Evolutionary conservation across 2,329 filamentous ascomycete species (phyloP).

Genomic region (Fusarium tjaetaba): DNA sequence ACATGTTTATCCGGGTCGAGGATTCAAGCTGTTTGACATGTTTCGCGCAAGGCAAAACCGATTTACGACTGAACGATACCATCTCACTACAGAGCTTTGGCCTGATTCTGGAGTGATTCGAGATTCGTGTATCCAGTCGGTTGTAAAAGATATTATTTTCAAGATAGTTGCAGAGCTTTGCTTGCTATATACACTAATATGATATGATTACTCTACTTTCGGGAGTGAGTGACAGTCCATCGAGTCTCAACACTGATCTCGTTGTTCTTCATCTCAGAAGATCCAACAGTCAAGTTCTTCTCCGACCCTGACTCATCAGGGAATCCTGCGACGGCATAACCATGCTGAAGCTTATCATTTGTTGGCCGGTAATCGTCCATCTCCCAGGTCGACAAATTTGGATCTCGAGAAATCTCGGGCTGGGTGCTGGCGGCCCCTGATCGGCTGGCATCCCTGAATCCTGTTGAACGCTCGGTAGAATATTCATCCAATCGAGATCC

Average conservation of each 20-base stretch:
- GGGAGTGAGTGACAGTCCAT: constrained; percentile 37
- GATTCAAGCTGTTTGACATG: not conserved
- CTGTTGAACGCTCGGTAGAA: constrained; percentile 32
- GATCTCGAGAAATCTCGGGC: not conserved
- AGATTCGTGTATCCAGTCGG: not conserved
- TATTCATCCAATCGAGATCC: constrained; percentile 45
- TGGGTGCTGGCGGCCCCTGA: constrained; percentile 24
- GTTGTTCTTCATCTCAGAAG: constrained; percentile 3
- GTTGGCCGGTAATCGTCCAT: constrained; percentile 37
- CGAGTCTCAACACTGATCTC: constrained; percentile 40
- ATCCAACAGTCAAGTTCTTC: constrained; percentile 36
- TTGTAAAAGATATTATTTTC: not conserved
- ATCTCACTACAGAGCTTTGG: no score
- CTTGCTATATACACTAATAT: not conserved
- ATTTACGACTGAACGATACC: not conserved
- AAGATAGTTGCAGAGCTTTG: not conserved
- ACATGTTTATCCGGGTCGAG: not conserved
- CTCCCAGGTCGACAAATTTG: constrained; percentile 37
- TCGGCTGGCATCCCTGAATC: constrained; percentile 34
- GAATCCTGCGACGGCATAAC: constrained; percentile 15
- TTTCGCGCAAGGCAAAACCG: fast-evolving
- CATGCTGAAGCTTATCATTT: constrained; percentile 19
- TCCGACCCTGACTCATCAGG: constrained; percentile 40
- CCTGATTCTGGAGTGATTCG: not conserved
- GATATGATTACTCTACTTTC: not conserved